Evolutionary conservation across 768 basidiomycete genomes (phyloP), one percentile per base, ranked within the genome.

Genomic region (Lyophyllum shimeji): DNA sequence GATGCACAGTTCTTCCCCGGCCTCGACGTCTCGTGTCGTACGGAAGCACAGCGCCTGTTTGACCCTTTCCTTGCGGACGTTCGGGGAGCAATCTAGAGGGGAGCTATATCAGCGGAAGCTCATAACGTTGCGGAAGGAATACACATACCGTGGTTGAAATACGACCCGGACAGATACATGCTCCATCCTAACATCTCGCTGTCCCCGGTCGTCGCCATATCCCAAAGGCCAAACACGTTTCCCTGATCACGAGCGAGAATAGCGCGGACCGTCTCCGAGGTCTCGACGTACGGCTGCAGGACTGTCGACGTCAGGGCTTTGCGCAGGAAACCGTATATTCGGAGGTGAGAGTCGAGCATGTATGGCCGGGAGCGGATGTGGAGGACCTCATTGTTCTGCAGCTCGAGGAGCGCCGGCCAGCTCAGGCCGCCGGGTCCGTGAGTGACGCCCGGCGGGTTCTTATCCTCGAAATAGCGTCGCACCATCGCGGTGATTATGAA

Each of bases 141-240:
- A 20, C 13, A 69, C 75, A 46, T 39, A 86, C 87, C 77, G 63
- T 89, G 86, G 60, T 89, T 89, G 64, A 87, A 89, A 68, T 82
- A 86, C 18, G 85, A 85, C 0, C 79, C 84, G 47, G 76, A 78
- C 6, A 79, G 67, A 67, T 83, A 87, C 58, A 86, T 73, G 4
- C 78, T 83, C 80, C 83, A 89, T 21, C 86, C 86, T 18, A 87
- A 64, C 85, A 86, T 83, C 67, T 85, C 84, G 47, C 74, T 75
- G 37, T 79, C 79, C 18, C 73, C 74, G 56, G 71, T 69, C 53
- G 67, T 67, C 27, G 68, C 74, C 70, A 66, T 79, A 57, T 87
- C 84, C 82, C 83, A 88, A 45, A 89, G 78, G 15, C 86, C 87
- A 57, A 89, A 88, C 7, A 83, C 78, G 58, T 88, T 88, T 20